Evolutionary conservation across 495 filamentous ascomycete species (phyloP).

Genomic region (Penicillium longicatenatum): DNA sequence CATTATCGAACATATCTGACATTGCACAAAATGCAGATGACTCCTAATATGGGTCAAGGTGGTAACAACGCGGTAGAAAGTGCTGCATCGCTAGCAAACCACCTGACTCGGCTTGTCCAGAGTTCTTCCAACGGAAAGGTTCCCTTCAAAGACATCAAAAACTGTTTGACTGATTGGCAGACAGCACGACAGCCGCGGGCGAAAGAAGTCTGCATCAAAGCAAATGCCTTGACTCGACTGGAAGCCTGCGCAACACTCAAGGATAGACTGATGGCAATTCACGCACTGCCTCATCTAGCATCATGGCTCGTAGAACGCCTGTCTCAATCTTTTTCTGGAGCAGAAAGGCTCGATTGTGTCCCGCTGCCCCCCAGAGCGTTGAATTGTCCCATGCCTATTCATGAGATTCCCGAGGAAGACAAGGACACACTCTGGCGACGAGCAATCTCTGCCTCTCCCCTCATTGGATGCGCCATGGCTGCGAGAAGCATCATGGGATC

Average conservation of each 20-base stretch:
- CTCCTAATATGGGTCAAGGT: slow-evolving; percentile 14
- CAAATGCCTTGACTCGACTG: not conserved
- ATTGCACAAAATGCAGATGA: slow-evolving; percentile 1
- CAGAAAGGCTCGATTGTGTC: not conserved
- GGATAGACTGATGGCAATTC: not conserved
- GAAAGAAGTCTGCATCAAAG: not conserved
- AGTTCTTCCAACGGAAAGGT: not conserved
- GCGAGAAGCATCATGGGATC: not conserved
- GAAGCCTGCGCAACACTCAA: slow-evolving; percentile 3
- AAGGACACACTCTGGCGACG: not conserved
- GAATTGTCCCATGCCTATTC: not conserved
- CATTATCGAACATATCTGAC: not conserved
- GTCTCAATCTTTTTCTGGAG: not conserved
- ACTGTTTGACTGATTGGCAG: not conserved
- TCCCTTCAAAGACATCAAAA: not conserved
- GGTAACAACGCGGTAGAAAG: slow-evolving; percentile 15
- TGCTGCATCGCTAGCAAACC: slow-evolving; percentile 8
- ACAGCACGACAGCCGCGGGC: not conserved
- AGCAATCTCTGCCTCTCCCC: not conserved
- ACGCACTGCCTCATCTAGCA: not conserved
- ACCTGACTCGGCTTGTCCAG: not conserved
- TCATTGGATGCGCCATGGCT: not conserved
- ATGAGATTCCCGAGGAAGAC: not conserved
- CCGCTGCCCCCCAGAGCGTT: not conserved
- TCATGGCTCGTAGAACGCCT: not conserved